Conservation (phyloP, 495 filamentous ascomycete genomes). For the Penicillium robsamsonii region DNA sequence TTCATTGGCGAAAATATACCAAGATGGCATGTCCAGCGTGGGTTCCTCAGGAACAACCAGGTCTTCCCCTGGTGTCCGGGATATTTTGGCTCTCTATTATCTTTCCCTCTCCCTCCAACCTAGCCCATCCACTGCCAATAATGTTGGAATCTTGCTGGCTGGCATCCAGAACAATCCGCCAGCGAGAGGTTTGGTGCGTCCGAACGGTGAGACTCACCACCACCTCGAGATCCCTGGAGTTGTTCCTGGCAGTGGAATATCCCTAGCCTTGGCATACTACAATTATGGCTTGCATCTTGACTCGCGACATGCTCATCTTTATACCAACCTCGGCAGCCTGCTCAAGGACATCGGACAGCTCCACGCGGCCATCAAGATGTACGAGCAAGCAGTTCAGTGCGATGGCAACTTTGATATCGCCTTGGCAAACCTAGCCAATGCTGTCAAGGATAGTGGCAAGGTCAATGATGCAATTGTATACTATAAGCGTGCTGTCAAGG, state of each 20-base stretch:
- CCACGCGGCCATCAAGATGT: conserved; percentile 91
- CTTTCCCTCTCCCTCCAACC: conserved; percentile 92
- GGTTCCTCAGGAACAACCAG: conserved; percentile 54
- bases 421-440: conserved; percentile 94
- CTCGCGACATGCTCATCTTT: conserved; percentile 89
- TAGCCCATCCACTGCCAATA: conserved; percentile 97
- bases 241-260: conserved; percentile 79
- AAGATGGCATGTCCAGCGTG: conserved; percentile 91
- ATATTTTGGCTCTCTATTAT: conserved; percentile 95
- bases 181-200: conserved; percentile 33
- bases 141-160: conserved; percentile 94
- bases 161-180: conserved; percentile 79
- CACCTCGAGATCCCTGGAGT: conserved; percentile 71
- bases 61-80: conserved; percentile 73
- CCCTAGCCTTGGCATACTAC: conserved; percentile 89
- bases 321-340: conserved; percentile 93
- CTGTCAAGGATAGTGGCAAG: conserved; percentile 93
- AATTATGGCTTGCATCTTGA: conserved; percentile 87
- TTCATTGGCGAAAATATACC: conserved; percentile 96
- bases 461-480: conserved; percentile 90
- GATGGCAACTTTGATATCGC: conserved; percentile 95
- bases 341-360: conserved; percentile 97
- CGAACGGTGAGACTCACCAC: conserved; percentile 38
- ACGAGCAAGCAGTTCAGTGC: conserved; percentile 88
- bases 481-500: conserved; percentile 83